Percentiles rank a stretch among this genome's conserved stretches.
Conservation (phyloP, 2,329 filamentous ascomycete species). For the Xylariaceae sp. region DNA sequence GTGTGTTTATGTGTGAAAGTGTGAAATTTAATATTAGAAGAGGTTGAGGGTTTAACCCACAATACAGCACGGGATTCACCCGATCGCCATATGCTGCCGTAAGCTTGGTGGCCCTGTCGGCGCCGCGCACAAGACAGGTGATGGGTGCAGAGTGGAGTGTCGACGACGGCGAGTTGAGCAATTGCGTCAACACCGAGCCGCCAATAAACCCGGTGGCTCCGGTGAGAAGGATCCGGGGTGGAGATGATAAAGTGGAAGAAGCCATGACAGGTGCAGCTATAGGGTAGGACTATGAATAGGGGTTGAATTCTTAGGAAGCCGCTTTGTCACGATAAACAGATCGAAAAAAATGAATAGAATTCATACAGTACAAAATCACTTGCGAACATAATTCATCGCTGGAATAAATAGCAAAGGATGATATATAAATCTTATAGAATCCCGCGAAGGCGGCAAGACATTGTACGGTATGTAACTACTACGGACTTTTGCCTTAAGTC, state of each 20-base stretch:
- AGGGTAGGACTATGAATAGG: conserved; percentile 1
- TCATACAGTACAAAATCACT: not conserved
- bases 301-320: too few relatives aligned
- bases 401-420: not conserved
- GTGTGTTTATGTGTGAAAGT: not conserved
- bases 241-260: conserved; percentile 11
- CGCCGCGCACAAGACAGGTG: conserved; percentile 34
- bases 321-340: too few relatives aligned
- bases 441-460: too few relatives aligned
- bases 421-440: not conserved
- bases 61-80: conserved; percentile 32
- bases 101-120: conserved; percentile 31
- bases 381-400: not conserved
- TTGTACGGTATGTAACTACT: too few relatives aligned
- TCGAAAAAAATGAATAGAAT: too few relatives aligned
- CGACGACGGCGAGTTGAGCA: conserved; percentile 28
- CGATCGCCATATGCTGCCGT: conserved; percentile 31
- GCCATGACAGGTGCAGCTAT: conserved; percentile 21
- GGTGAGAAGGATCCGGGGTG: conserved; percentile 33
- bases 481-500: conserved; percentile 40
- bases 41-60: conserved; percentile 1
- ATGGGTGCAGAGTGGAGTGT: conserved; percentile 23
- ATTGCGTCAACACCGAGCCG: conserved; percentile 30
- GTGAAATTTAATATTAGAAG: not conserved
- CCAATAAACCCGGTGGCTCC: conserved; percentile 39